These are phyloP conservation scores for Theobroma cacao DNA, from an alignment of 345 rosid species.

Conservation along the genomic window DNA sequence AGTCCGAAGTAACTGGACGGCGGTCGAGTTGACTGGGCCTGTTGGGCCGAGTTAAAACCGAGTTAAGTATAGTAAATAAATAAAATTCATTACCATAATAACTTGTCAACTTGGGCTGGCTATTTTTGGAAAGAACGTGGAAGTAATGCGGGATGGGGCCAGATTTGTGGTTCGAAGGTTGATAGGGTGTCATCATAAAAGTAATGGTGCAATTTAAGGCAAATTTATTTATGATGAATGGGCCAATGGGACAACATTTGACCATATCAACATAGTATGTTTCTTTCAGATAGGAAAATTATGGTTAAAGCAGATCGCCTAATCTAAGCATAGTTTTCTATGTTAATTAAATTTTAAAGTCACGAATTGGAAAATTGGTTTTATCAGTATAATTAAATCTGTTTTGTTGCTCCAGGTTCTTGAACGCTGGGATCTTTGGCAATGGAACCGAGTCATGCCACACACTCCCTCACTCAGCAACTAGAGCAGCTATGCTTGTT, in stretches of 20 bases:
- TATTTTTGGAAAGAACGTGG: not conserved
- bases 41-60: not conserved
- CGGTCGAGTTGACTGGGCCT: not conserved
- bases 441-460: slow-evolving; percentile 45
- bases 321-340: not conserved
- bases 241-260: not conserved
- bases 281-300: not conserved
- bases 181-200: not conserved
- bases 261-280: not conserved
- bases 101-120: not conserved
- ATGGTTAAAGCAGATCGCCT: not conserved
- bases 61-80: not conserved
- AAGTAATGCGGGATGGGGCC: not conserved
- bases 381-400: not conserved
- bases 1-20: not conserved
- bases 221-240: not conserved
- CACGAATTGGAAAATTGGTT: no score
- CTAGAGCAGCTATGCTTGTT: slow-evolving; percentile 73
- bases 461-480: slow-evolving; percentile 52
- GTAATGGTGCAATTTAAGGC: not conserved
- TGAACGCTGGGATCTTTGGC: slow-evolving; percentile 75
- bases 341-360: not conserved
- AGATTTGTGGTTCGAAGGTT: not conserved
- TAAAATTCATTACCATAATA: not conserved
- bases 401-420: slow-evolving; percentile 38